These are phyloP conservation scores for Bodo saltans DNA, from an alignment of 78 protist species.

Conservation along the genomic window DNA sequence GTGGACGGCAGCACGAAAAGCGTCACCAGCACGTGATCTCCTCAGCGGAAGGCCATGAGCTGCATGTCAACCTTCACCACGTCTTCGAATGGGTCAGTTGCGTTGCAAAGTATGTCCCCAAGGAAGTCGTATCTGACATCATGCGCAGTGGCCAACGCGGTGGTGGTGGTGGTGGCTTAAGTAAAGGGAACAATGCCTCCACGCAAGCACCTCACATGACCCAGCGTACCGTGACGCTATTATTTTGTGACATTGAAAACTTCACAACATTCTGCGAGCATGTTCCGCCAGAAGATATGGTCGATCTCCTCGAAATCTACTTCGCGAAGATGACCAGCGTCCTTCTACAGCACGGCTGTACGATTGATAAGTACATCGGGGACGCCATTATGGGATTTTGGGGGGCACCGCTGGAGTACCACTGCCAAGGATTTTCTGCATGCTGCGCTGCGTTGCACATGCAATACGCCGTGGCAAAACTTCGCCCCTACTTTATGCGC, in stretches of 20 bases:
- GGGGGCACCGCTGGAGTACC: neutral
- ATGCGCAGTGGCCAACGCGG: no score
- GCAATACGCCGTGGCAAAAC: neutral
- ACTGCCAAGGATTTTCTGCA: neutral
- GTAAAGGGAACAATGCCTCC: no score
- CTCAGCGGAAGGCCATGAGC: no score
- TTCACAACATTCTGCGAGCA: conserved; percentile 17
- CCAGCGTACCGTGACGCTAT: neutral
- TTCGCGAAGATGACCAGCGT: conserved; percentile 2
- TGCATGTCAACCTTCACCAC: no score
- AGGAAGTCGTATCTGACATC: no score
- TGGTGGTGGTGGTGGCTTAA: no score
- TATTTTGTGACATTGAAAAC: neutral
- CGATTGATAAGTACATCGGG: conserved; percentile 49
- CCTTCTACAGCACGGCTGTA: conserved; percentile 23
- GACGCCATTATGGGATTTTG: conserved; percentile 41
- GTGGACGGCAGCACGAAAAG: no score
- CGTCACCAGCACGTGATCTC: no score
- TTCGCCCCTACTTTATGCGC: no score
- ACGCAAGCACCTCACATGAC: no score
- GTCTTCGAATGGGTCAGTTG: no score
- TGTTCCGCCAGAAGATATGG: neutral
- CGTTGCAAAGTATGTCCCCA: no score
- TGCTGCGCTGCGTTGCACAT: neutral
- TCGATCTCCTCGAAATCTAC: conserved; percentile 12